phyloP scores from a whole-genome alignment of 495 filamentous ascomycete species.

The Stereocaulon alpinum region DNA sequence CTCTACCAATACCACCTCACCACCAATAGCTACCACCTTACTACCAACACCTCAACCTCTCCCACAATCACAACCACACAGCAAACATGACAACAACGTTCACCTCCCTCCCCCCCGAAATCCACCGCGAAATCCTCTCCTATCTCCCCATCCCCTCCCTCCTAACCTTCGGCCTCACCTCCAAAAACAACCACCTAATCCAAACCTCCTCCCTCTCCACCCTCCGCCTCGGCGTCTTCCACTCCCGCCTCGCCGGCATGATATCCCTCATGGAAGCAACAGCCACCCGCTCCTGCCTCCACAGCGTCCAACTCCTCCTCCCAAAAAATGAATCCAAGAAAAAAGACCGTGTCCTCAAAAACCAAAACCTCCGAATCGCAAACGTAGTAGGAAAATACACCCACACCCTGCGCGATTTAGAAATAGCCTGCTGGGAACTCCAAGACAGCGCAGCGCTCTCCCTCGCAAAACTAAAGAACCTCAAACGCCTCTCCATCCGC shows the following conservation, averaged over 20 bases:
- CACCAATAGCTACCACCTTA: background rate
- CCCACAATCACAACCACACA: background rate
- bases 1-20: too few relatives aligned
- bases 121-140: constrained; percentile 29
- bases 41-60: background rate
- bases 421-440: constrained; percentile 17
- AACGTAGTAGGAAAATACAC: constrained; percentile 16
- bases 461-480: constrained; percentile 7
- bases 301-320: constrained; percentile 11
- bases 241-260: constrained; percentile 27
- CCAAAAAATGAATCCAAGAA: constrained; percentile 8
- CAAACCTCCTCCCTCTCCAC: constrained; percentile 25
- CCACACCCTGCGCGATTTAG: constrained; percentile 25
- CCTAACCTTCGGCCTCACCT: constrained; percentile 30
- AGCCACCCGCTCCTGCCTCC: constrained; percentile 1
- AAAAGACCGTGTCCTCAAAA: constrained; percentile 8
- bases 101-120: constrained; percentile 25
- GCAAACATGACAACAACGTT: background rate
- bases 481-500: constrained; percentile 15
- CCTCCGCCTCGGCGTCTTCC: constrained; percentile 29
- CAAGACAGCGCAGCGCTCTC: constrained; percentile 3
- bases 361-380: constrained; percentile 11
- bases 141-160: constrained; percentile 28
- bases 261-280: constrained; percentile 29
- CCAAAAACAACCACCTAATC: constrained; percentile 23